Base-by-base conservation (phyloP, 768 basidiomycete genomes). In the Leccinum barrowsii region DNA sequence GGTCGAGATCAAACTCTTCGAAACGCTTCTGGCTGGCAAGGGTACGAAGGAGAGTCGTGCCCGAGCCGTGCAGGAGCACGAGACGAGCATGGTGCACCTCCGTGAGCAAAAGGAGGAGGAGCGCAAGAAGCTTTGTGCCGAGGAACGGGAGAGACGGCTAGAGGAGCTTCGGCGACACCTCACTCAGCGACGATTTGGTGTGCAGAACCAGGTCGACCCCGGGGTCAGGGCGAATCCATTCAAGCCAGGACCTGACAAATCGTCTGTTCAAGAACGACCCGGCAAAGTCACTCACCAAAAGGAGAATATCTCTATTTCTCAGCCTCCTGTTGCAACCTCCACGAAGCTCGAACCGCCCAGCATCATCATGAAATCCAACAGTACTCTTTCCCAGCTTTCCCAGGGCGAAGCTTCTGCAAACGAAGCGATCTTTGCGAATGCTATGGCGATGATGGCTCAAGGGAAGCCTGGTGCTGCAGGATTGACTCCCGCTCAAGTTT, bases 71-170 rank as follows among this genome's bases (percentile, higher is more conserved):
- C 72, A 72, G 54, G 71, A 67, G 28, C 72, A 73, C 55, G 73
- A 73, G 51, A 51, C 70, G 40, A 65, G 56, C 58, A 73, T 73
- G 71, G 67, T 73, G 64, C 65, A 57, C 7, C 68, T 73, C 26
- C 70, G 71, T 32, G 71, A 74, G 17, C 69, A 68, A 7, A 73
- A 73, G 58, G 71, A 73, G 42, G 62, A 69, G 13, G 67, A 70
- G 12, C 69, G 73, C 34, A 73, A 73, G 63, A 65, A 50, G 32
- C 69, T 67, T 8, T 72, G 69, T 6, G 67, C 64, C 0, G 61
- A 67, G 54, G 71, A 73, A 26, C 66, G 71, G 0, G 72, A 73
- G 12, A 68, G 51, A 24, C 66, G 71, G 8, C 57, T 58, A 17
- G 28, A 64, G 37, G 67, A 72, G 40, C 56, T 66, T 0, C 56